A percentile compares a stretch with the other conserved stretches of the same genome.
Evolutionary conservation across 345 rosid species (phyloP).

Genomic region (Citrus glauca): DNA sequence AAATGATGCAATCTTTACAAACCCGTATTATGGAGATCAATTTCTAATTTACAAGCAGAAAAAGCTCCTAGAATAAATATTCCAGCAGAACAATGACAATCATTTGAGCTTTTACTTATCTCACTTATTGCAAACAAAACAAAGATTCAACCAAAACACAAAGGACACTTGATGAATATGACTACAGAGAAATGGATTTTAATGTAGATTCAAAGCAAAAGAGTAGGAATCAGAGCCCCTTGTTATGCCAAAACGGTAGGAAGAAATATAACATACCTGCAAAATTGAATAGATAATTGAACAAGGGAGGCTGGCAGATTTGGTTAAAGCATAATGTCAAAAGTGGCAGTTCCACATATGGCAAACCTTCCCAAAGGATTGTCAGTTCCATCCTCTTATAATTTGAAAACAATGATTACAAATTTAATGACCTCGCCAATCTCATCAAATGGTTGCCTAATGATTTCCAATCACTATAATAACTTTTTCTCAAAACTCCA

Average conservation of each 20-base stretch:
- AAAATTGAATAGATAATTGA: background rate
- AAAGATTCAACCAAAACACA: conserved; percentile 4
- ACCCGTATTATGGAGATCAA: background rate
- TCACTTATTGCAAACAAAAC: conserved; percentile 1
- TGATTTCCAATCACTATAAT: conserved; percentile 20
- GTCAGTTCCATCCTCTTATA: conserved; percentile 19
- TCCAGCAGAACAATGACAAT: background rate
- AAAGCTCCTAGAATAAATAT: background rate
- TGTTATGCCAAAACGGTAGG: background rate
- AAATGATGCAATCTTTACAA: background rate
- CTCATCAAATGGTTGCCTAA: conserved; percentile 36
- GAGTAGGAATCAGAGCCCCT: background rate
- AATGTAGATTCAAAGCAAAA: background rate
- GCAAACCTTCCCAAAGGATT: conserved; percentile 18
- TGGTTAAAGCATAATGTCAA: conserved; percentile 10
- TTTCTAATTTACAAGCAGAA: background rate
- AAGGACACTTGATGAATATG: background rate
- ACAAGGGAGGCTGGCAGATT: background rate
- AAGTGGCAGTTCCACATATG: conserved; percentile 9
- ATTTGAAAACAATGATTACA: conserved; percentile 8
- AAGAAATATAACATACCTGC: conserved; percentile 18
- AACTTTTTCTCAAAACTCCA: conserved; percentile 23
- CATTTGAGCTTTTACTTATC: background rate
- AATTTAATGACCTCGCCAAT: conserved; percentile 15
- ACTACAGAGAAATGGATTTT: background rate